phyloP scores from a whole-genome alignment of 352 stramenopile species.

The Globisporangium mamillatum region DNA sequence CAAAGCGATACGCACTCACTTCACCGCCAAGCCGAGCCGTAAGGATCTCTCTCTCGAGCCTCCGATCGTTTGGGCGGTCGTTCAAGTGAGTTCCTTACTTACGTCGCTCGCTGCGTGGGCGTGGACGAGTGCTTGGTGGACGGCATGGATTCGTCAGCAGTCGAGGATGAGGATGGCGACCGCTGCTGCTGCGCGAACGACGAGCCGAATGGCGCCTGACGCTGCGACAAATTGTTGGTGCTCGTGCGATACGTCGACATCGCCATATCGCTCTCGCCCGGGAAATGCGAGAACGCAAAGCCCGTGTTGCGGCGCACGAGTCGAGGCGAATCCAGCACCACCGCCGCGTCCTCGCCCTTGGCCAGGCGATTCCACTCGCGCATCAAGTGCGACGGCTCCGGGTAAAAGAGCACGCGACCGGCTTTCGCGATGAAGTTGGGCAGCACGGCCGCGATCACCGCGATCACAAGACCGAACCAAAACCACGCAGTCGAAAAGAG shows the following conservation, averaged over 20 bases:
- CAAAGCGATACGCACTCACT: background rate
- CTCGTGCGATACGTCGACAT: conserved; percentile 36
- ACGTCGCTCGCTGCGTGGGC: background rate
- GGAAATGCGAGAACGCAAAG: conserved; percentile 84
- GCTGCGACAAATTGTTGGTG: conserved; percentile 1
- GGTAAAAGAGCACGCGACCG: conserved; percentile 84
- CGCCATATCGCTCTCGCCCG: conserved; percentile 75
- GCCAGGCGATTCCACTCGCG: conserved; percentile 87
- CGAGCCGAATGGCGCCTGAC: conserved; percentile 11
- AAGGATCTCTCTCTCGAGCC: background rate
- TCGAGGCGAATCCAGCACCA: conserved; percentile 59
- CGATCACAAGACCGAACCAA: conserved; percentile 73
- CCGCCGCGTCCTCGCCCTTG: conserved; percentile 64
- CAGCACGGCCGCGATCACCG: conserved; percentile 55
- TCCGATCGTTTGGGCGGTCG: background rate
- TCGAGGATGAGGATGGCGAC: conserved; percentile 46
- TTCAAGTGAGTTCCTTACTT: background rate
- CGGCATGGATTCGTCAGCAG: conserved; percentile 53
- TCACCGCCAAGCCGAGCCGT: background rate
- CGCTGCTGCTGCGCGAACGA: conserved; percentile 15
- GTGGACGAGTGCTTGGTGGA: conserved; percentile 29
- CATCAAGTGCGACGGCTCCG: conserved; percentile 87
- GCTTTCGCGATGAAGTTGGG: conserved; percentile 88
- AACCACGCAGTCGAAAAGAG: conserved; percentile 76
- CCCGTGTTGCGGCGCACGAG: conserved; percentile 84